phyloP scores from a whole-genome alignment of 1,139 yeast species.

The Pichia cactophila region DNA sequence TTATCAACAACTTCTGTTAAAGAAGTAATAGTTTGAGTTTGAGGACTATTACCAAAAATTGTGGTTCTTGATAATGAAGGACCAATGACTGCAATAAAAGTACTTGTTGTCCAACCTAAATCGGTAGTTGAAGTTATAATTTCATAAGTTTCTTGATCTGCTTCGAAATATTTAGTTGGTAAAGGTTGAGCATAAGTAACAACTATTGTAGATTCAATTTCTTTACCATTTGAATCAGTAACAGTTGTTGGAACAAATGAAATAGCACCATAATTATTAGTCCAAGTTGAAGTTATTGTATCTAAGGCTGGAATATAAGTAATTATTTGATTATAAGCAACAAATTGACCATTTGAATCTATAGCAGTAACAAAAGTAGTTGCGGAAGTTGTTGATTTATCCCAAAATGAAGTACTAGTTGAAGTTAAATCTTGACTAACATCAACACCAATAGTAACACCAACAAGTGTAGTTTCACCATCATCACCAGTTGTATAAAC shows the following conservation, averaged over 20 bases:
- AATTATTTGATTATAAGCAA: neutral
- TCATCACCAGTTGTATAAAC: neutral
- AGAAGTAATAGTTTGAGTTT: constrained; percentile 1
- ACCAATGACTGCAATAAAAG: constrained; percentile 4
- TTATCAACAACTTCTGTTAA: neutral
- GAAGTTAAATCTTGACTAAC: neutral
- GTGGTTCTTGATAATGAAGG: constrained; percentile 6
- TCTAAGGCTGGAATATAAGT: constrained; percentile 4
- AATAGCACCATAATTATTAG: neutral
- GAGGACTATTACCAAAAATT: neutral
- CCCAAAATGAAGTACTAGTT: neutral
- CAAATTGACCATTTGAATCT: neutral
- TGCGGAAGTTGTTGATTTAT: neutral
- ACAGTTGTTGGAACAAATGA: neutral
- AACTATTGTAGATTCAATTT: neutral
- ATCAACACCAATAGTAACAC: constrained; percentile 6
- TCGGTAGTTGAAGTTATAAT: neutral
- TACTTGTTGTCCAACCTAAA: neutral
- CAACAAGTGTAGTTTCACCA: constrained; percentile 1
- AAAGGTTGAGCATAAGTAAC: constrained; percentile 2
- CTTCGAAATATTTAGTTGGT: constrained; percentile 1
- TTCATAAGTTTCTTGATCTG: neutral
- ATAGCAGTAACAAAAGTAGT: neutral
- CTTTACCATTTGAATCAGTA: constrained; percentile 1
- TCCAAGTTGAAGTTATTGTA: constrained; percentile 5